Conservation (phyloP, 306 rosid species). For the Rosa multiflora region DNA sequence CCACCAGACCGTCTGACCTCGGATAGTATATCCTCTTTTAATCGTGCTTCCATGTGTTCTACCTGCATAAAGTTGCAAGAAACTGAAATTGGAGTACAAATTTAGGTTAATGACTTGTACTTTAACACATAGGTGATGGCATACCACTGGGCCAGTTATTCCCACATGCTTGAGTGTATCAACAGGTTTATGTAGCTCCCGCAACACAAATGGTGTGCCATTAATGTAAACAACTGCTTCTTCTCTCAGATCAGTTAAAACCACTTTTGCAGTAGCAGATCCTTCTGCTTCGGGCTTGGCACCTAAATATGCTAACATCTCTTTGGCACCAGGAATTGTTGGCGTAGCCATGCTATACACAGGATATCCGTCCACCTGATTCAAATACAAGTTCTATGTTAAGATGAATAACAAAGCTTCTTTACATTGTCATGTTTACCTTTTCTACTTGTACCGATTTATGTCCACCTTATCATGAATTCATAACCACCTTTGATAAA, state of each 20-base stretch:
- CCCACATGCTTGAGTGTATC: slow-evolving; percentile 91
- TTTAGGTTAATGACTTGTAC: slow-evolving; percentile 23
- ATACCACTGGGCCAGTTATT: slow-evolving; percentile 82
- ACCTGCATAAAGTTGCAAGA: slow-evolving; percentile 55
- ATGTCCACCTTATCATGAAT: background rate
- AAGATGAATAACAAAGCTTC: slow-evolving; percentile 8
- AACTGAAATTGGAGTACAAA: slow-evolving; percentile 23
- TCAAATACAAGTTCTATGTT: slow-evolving; percentile 22
- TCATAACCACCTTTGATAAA: background rate
- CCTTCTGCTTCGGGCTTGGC: slow-evolving; percentile 53
- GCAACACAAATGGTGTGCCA: slow-evolving; percentile 77
- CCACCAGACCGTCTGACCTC: slow-evolving; percentile 78
- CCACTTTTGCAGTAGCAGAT: slow-evolving; percentile 53
- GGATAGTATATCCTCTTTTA: slow-evolving; percentile 79
- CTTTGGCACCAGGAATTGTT: slow-evolving; percentile 81
- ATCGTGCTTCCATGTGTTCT: slow-evolving; percentile 82
- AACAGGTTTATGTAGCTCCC: slow-evolving; percentile 86
- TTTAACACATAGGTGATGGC: slow-evolving; percentile 30
- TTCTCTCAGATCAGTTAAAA: slow-evolving; percentile 81
- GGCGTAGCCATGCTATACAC: slow-evolving; percentile 96
- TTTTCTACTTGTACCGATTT: background rate
- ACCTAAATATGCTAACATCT: slow-evolving; percentile 65
- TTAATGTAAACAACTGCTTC: slow-evolving; percentile 82
- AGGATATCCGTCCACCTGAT: slow-evolving; percentile 80
- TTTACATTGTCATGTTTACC: background rate